Conservation (phyloP, 441 rosid species). For the Adansonia madagascariensis region DNA sequence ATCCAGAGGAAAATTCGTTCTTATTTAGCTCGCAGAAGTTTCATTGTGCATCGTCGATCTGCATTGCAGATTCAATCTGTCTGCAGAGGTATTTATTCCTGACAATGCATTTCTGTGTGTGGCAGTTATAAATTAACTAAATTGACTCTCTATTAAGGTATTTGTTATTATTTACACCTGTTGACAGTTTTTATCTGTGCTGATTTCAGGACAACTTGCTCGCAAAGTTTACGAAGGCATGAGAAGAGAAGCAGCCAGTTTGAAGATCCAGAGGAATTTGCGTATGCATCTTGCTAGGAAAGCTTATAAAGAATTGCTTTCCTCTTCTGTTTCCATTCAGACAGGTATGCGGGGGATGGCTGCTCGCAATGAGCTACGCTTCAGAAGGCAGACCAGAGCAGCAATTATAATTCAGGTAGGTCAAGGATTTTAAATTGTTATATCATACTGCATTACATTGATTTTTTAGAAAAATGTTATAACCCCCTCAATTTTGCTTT, state of each 20-base stretch:
- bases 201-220: constrained; percentile 73
- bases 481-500: constrained; percentile 17
- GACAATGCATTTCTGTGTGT: constrained; percentile 16
- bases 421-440: constrained; percentile 22
- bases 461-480: constrained; percentile 20
- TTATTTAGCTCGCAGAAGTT: constrained; percentile 81
- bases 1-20: constrained; percentile 95
- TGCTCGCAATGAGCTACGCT: constrained; percentile 70
- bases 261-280: constrained; percentile 75
- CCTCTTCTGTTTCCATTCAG: constrained; percentile 75
- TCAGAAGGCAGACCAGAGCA: constrained; percentile 78
- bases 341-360: constrained; percentile 90
- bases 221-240: constrained; percentile 63
- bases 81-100: constrained; percentile 71
- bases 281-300: constrained; percentile 86
- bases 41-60: constrained; percentile 62
- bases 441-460: constrained; percentile 2
- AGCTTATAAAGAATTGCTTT: constrained; percentile 58
- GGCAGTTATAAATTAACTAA: background rate
- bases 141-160: constrained; percentile 8
- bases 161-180: constrained; percentile 1
- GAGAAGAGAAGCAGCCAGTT: constrained; percentile 83
- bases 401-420: constrained; percentile 73
- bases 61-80: constrained; percentile 75
- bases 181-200: constrained; percentile 25